These are phyloP conservation scores for Heliocybe sulcata DNA, from an alignment of 1,284 basidiomycete genomes.

Conservation along the genomic window DNA sequence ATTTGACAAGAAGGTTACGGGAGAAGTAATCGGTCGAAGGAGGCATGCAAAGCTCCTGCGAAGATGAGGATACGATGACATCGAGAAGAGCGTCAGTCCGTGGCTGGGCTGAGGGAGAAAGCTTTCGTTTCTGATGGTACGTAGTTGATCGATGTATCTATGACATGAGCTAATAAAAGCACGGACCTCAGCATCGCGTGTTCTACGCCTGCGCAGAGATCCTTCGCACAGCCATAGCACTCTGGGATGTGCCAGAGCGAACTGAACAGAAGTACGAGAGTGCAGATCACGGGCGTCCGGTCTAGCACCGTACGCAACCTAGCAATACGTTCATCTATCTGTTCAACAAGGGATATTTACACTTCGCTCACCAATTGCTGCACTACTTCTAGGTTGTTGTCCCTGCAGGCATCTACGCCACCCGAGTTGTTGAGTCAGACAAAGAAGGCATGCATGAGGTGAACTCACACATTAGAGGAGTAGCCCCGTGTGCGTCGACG, in stretches of 20 bases:
- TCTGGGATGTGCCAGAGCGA: conserved; percentile 49
- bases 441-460: background rate
- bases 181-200: conserved; percentile 47
- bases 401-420: conserved; percentile 59
- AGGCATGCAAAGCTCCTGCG: conserved; percentile 1
- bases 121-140: background rate
- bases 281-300: conserved; percentile 65
- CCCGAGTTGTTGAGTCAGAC: background rate
- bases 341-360: conserved; percentile 6
- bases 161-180: background rate
- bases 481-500: conserved; percentile 63
- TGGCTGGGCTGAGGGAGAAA: background rate
- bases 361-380: conserved; percentile 44
- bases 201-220: conserved; percentile 51
- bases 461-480: conserved; percentile 71
- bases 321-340: conserved; percentile 13
- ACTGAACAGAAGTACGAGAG: conserved; percentile 62
- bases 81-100: conserved; percentile 7
- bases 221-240: conserved; percentile 64
- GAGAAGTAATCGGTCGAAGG: conserved; percentile 21
- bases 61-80: conserved; percentile 17
- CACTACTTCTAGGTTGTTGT: conserved; percentile 57
- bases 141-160: conserved; percentile 1
- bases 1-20: background rate
- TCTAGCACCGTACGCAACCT: conserved; percentile 61